Conservation (phyloP, 768 basidiomycete species). For the Mycena albidolilacea region DNA sequence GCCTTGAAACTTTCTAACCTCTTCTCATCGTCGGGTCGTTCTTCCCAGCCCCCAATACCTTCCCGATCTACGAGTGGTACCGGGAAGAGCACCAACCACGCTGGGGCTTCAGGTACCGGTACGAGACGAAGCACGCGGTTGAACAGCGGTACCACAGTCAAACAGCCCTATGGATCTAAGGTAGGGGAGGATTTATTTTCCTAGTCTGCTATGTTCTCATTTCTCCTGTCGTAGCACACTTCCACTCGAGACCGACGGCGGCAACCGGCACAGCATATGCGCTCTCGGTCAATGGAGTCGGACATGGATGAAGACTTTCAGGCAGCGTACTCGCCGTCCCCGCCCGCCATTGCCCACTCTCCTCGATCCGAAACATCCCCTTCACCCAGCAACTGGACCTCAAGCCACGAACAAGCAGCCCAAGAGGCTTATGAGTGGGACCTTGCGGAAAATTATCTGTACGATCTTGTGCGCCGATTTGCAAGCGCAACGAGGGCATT, state of each 20-base stretch:
- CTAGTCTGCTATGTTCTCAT: constrained; percentile 12
- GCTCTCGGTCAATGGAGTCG: constrained; percentile 76
- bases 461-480: constrained; percentile 85
- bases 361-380: constrained; percentile 77
- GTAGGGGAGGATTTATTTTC: constrained; percentile 51
- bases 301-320: constrained; percentile 80
- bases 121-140: constrained; percentile 85
- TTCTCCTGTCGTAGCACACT: constrained; percentile 45
- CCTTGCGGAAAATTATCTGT: constrained; percentile 87
- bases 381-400: constrained; percentile 73
- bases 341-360: constrained; percentile 71
- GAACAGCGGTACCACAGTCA: constrained; percentile 68
- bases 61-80: constrained; percentile 68
- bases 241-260: constrained; percentile 73
- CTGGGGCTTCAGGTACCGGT: constrained; percentile 57
- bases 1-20: constrained; percentile 89
- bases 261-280: constrained; percentile 61
- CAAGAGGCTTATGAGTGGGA: constrained; percentile 80
- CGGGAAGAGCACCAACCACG: constrained; percentile 67
- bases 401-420: constrained; percentile 77
- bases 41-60: constrained; percentile 80
- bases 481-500: constrained; percentile 85
- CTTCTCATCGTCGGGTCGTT: constrained; percentile 89
- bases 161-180: constrained; percentile 68
- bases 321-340: constrained; percentile 72